Evolutionary conservation across 2,329 filamentous ascomycete species (phyloP).

Genomic region (Nigrospora sphaerica): DNA sequence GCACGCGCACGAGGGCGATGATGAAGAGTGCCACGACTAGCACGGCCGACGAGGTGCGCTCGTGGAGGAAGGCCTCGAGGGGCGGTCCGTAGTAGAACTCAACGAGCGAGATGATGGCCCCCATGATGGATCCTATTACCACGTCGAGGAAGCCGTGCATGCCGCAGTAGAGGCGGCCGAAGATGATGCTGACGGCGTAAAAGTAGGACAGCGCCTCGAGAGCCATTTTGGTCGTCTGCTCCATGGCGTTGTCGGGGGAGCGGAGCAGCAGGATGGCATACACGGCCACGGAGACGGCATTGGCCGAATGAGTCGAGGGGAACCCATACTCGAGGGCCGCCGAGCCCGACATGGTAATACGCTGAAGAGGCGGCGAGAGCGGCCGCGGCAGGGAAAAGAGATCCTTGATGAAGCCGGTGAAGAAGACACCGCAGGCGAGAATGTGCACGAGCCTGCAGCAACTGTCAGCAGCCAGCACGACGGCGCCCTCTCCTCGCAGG

Average conservation of each 20-base stretch:
- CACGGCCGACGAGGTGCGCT: conserved; percentile 57
- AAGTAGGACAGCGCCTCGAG: conserved; percentile 70
- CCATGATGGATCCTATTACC: conserved; percentile 69
- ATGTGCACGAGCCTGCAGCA: conserved; percentile 59
- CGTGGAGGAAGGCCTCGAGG: conserved; percentile 66
- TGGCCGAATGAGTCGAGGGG: conserved; percentile 93
- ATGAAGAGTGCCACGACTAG: conserved; percentile 58
- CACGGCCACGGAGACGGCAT: conserved; percentile 88
- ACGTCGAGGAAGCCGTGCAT: conserved; percentile 99
- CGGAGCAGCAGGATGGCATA: conserved; percentile 70
- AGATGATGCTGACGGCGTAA: conserved; percentile 81
- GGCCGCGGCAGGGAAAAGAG: conserved; percentile 87
- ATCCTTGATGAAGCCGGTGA: conserved; percentile 92
- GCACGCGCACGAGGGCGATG: conserved; percentile 73
- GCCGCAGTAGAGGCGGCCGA: conserved; percentile 91
- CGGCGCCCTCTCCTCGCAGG: conserved; percentile 2
- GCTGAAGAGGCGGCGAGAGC: conserved; percentile 81
- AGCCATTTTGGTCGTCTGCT: conserved; percentile 48
- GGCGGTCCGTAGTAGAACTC: conserved; percentile 54
- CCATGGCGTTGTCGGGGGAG: conserved; percentile 55
- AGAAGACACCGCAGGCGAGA: conserved; percentile 71
- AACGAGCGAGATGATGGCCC: conserved; percentile 54
- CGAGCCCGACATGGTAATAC: conserved; percentile 96
- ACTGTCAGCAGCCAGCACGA: neutral
- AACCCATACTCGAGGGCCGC: conserved; percentile 95